phyloP scores from a whole-genome alignment of 768 basidiomycete genomes.

The Wakefieldia striispora region DNA sequence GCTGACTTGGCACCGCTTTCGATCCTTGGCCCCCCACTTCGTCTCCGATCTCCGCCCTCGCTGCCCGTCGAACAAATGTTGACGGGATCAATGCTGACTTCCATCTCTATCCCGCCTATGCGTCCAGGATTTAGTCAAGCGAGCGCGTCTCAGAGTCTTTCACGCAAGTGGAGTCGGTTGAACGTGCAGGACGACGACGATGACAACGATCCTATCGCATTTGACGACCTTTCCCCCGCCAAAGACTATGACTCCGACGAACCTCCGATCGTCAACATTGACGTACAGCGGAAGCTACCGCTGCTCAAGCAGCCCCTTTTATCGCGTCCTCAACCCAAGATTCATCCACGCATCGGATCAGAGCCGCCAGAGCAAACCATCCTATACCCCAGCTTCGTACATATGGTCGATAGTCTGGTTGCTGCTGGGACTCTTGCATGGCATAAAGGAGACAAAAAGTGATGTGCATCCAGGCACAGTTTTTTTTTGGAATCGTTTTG shows the following conservation, averaged over 20 bases:
- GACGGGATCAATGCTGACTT: background rate
- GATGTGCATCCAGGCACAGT: background rate
- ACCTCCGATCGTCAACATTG: slow-evolving; percentile 3
- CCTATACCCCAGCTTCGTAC: slow-evolving; percentile 20
- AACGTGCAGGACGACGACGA: slow-evolving; percentile 22
- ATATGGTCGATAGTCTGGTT: slow-evolving; percentile 22
- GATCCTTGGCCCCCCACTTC: slow-evolving; percentile 13
- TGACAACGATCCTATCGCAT: slow-evolving; percentile 10
- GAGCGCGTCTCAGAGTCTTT: slow-evolving; percentile 11
- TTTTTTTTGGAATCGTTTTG: background rate
- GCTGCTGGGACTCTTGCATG: slow-evolving; percentile 15
- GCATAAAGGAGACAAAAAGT: background rate
- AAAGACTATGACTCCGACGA: background rate
- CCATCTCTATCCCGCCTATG: slow-evolving; percentile 12
- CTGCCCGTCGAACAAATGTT: slow-evolving; percentile 5
- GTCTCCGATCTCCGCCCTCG: slow-evolving; percentile 16
- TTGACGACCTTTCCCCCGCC: slow-evolving; percentile 23
- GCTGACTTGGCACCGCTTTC: slow-evolving; percentile 22
- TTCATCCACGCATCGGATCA: slow-evolving; percentile 15
- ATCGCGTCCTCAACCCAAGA: slow-evolving; percentile 22
- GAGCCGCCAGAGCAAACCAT: slow-evolving; percentile 16
- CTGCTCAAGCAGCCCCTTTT: slow-evolving; percentile 6
- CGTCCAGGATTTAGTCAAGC: slow-evolving; percentile 9
- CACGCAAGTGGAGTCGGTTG: slow-evolving; percentile 34
- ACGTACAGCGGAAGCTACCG: slow-evolving; percentile 12